phyloP scores from a whole-genome alignment of 441 rosid genomes.

The Croton setiger region DNA sequence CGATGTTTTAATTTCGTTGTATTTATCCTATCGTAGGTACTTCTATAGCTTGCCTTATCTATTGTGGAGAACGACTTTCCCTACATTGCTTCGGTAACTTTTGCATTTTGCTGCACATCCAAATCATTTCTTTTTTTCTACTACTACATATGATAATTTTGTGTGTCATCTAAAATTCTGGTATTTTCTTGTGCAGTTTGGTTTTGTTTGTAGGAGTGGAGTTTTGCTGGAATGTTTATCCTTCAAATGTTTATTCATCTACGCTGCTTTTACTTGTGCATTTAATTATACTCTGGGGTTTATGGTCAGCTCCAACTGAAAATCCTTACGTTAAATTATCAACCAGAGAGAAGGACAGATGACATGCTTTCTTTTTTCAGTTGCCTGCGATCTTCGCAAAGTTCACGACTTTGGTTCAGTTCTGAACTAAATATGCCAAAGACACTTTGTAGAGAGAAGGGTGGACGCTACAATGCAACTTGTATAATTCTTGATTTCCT shows the following conservation, averaged over 20 bases:
- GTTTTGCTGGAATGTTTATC: slow-evolving; percentile 88
- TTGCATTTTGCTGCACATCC: neutral
- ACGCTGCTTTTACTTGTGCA: slow-evolving; percentile 57
- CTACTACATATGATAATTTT: neutral
- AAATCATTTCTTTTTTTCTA: neutral
- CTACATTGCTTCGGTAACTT: slow-evolving; percentile 62
- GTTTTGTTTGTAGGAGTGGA: slow-evolving; percentile 62
- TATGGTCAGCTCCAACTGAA: slow-evolving; percentile 56
- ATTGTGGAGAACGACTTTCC: slow-evolving; percentile 72
- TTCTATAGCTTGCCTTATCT: slow-evolving; percentile 79
- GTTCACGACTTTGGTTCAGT: no score
- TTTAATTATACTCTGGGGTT: slow-evolving; percentile 57
- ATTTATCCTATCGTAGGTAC: slow-evolving; percentile 51
- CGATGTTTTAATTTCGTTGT: neutral
- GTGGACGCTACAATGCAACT: no score
- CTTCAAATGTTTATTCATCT: slow-evolving; percentile 69
- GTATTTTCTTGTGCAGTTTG: slow-evolving; percentile 38
- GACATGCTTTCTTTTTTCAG: neutral
- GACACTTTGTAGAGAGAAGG: no score
- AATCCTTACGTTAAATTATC: slow-evolving; percentile 47
- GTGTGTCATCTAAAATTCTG: neutral
- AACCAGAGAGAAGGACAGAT: slow-evolving; percentile 27
- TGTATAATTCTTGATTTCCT: no score
- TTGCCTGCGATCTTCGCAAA: neutral
- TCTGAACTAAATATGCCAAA: no score